Conservation (phyloP, 768 basidiomycete species). For the Podaxis carcinomalis region DNA sequence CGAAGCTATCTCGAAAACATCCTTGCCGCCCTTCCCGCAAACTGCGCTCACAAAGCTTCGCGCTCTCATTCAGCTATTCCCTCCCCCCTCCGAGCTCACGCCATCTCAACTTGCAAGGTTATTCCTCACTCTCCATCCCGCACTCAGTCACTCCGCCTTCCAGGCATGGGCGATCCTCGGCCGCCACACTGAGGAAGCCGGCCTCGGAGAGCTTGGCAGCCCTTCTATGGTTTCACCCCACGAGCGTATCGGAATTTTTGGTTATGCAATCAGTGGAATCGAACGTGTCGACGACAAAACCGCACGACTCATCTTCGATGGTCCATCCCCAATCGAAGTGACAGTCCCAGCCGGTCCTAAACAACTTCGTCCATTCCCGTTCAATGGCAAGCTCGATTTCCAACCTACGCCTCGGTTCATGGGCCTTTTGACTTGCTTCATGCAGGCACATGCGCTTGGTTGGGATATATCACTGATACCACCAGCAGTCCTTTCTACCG, state of each 20-base stretch:
- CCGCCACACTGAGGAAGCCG: constrained; percentile 49
- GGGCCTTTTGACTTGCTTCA: constrained; percentile 52
- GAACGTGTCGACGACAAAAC: constrained; percentile 34
- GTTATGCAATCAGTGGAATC: constrained; percentile 42
- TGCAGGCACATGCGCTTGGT: constrained; percentile 60
- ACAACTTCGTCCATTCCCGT: constrained; percentile 42
- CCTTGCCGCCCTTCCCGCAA: constrained; percentile 61
- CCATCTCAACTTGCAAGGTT: constrained; percentile 50
- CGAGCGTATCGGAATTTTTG: constrained; percentile 46
- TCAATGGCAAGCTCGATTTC: constrained; percentile 35
- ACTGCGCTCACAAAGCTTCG: constrained; percentile 52
- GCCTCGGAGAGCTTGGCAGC: constrained; percentile 48
- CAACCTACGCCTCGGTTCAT: constrained; percentile 46
- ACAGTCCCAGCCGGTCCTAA: constrained; percentile 48
- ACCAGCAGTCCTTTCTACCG: constrained; percentile 51
- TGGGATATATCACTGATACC: constrained; percentile 66
- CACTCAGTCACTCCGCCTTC: constrained; percentile 49
- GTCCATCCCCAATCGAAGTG: constrained; percentile 28
- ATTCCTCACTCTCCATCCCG: constrained; percentile 56
- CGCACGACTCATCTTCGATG: constrained; percentile 39
- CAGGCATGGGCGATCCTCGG: constrained; percentile 61
- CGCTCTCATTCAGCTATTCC: constrained; percentile 42
- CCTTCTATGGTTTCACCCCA: constrained; percentile 37
- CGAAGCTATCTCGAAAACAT: constrained; percentile 47
- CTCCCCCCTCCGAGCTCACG: constrained; percentile 35